Base-by-base conservation (phyloP, 2,329 filamentous ascomycete species). In the Alternaria gansuensis region DNA sequence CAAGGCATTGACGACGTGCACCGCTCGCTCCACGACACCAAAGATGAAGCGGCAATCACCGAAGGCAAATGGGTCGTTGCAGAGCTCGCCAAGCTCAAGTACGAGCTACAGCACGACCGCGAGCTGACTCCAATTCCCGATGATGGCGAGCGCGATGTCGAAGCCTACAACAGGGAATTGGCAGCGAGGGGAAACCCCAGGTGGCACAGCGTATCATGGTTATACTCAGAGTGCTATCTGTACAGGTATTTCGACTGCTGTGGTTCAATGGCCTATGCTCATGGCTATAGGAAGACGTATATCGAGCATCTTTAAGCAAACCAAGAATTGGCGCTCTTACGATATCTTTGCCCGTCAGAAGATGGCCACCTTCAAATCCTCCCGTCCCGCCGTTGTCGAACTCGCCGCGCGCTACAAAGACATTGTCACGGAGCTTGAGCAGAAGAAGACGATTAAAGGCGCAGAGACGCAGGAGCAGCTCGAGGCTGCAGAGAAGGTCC, bases 1-100 rank as follows among this genome's bases (percentile, higher is more conserved):
- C 88, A 93, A 75, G 91, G 90, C 55, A 95, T 99, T 72, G 94
- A 99, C 76, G 94, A 98, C 77, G 84, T 96, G n/a, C 93, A 96
- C 80, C 90, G 91, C 51, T 84, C 90, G 7, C 85, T 90, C 4
- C 82, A 82, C 33, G 79, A 82, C 57, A 82, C 82, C 51, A 82
- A 85, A 34, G 87, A 92, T 51, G 78, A 87, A 9, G 84, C 87
- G 59, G 90, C 90, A 73, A 79, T 83, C 33, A 85, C 85, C 24
- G 95, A 98, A 77, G 95, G 95, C 71, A 97, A 97, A 82, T 83
- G 82, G 69, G 93, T 99, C 60, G 85, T 96, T 40, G 87, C 90
- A 74, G 85, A 90, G 66, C 83, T 99, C 11, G 90, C 89, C 5
- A 86, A 84, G 65, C 84, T 99, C 70, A 99, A 99, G 80, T 97